A percentile compares a stretch with the other conserved stretches of the same genome.
phyloP scores from a whole-genome alignment of 192 early-diverging fungal genomes.

The Allomyces javanicus region DNA sequence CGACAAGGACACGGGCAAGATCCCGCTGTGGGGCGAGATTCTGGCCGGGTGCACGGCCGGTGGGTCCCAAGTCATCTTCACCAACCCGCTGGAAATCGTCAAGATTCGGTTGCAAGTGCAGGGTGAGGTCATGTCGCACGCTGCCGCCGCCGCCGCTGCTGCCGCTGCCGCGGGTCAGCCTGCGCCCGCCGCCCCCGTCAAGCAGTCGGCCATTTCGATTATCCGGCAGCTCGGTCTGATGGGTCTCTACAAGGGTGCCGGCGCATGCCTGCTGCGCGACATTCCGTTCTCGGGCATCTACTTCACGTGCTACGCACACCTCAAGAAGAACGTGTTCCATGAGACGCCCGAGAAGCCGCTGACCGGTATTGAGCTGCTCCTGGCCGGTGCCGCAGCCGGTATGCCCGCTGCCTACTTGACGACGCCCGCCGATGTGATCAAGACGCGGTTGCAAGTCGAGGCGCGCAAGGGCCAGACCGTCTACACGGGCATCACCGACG shows the following conservation, averaged over 20 bases:
- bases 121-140: constrained; percentile 29
- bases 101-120: constrained; percentile 91
- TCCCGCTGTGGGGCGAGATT: constrained; percentile 57
- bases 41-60: constrained; percentile 74
- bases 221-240: constrained; percentile 73
- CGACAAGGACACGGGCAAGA: constrained; percentile 49
- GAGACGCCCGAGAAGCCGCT: constrained; percentile 61
- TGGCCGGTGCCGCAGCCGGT: constrained; percentile 82
- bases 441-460: constrained; percentile 89
- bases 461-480: constrained; percentile 70
- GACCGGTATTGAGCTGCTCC: constrained; percentile 43
- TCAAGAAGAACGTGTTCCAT: constrained; percentile 80
- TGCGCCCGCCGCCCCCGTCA: constrained; percentile 23
- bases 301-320: constrained; percentile 91
- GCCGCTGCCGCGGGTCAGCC: not conserved
- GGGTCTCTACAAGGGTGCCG: constrained; percentile 85
- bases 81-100: constrained; percentile 95
- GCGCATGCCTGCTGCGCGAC: constrained; percentile 83
- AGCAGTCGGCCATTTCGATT: constrained; percentile 60
- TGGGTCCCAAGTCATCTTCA: constrained; percentile 75
- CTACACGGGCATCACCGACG: constrained; percentile 71
- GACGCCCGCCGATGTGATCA: constrained; percentile 95
- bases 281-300: constrained; percentile 95
- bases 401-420: constrained; percentile 95
- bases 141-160: too few relatives aligned